Evolutionary conservation across 768 basidiomycete genomes (phyloP).

Genomic region (Sarcodon aspratus): DNA sequence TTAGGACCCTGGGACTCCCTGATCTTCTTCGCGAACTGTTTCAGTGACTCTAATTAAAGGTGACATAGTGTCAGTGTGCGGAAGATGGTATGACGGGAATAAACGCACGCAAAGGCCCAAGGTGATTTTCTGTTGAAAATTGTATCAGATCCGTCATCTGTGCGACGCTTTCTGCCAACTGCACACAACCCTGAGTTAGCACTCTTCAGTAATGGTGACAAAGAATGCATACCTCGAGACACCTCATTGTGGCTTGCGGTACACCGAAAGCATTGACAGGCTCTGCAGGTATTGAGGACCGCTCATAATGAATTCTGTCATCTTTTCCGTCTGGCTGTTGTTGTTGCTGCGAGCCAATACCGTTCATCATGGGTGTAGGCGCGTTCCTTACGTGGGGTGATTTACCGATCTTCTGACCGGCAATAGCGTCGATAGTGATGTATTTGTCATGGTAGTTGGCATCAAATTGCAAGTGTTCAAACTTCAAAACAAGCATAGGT

Average conservation of each 20-base stretch:
- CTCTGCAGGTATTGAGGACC: conserved; percentile 63
- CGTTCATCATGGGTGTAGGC: conserved; percentile 13
- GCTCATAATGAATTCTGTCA: conserved; percentile 47
- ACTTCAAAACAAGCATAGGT: conserved; percentile 34
- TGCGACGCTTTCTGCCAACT: conserved; percentile 75
- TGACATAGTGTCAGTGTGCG: neutral
- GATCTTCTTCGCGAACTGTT: conserved; percentile 25
- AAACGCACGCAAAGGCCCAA: conserved; percentile 60
- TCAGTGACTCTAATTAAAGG: conserved; percentile 27
- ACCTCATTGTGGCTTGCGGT: conserved; percentile 82
- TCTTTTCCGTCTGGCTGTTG: conserved; percentile 22
- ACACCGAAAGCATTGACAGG: conserved; percentile 86
- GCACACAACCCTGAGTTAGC: conserved; percentile 3
- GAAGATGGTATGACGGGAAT: conserved; percentile 7
- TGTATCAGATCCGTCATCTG: conserved; percentile 72
- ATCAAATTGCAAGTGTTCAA: conserved; percentile 67
- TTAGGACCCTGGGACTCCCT: conserved; percentile 11
- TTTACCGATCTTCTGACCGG: conserved; percentile 34
- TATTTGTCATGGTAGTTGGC: conserved; percentile 65
- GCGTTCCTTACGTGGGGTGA: conserved; percentile 15
- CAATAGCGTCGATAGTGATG: conserved; percentile 53
- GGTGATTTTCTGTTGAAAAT: conserved; percentile 38
- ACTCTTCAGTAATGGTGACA: conserved; percentile 1
- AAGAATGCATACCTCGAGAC: conserved; percentile 51
- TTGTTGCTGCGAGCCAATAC: conserved; percentile 6